Evolutionary conservation across 305 asterid species (phyloP), one percentile per base, ranked within the genome.

Genomic region (Fraxinus dipetala): DNA sequence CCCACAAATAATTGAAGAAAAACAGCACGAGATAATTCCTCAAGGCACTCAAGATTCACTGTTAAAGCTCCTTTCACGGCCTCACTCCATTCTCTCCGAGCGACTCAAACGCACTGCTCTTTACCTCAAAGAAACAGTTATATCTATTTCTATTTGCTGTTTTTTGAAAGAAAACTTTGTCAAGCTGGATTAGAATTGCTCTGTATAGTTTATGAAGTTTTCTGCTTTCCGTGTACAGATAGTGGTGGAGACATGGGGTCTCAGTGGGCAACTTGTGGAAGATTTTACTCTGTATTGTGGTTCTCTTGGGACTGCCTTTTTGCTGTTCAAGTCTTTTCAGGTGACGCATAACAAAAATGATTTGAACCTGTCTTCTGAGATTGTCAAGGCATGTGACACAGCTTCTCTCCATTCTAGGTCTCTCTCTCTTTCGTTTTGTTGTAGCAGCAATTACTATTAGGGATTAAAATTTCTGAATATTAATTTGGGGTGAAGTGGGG

Each of bases 241-340:
- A 77, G 85, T 93, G 83, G 85, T 86, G 84, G 88, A 88, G 85
- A 90, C 95, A 70, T 93, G 95, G 96, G 94, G 92, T 4, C 81
- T 85, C 36, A 83, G 88, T 34, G 76, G 79, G 81, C 89, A 91
- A 80, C 87, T 65, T 35, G 92, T 89, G 73, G 86, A 85, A 31
- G 89, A 93, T 82, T 92, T 83, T 67, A 85, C 91, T 0, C 87
- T 92, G 43, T 93, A 92, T 83, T 28, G 86, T 22, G 97, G 96
- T 38, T 82, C 89, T 34, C 86, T 92, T 79, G 96, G 97, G 43
- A 90, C 95, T 85, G 96, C 95, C 51, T 83, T 85, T 85, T 84
- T 92, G 90, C 93, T 93, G 81, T 89, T 85, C 69, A 92, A 90
- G 78, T 89, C 92, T 8, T 93, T 85, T 84, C 90, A 83, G 78